Percentiles rank a stretch among this genome's conserved stretches.
These are phyloP conservation scores for Symbiodinium natans DNA, from an alignment of 73 alveolate species.

Conservation along the genomic window DNA sequence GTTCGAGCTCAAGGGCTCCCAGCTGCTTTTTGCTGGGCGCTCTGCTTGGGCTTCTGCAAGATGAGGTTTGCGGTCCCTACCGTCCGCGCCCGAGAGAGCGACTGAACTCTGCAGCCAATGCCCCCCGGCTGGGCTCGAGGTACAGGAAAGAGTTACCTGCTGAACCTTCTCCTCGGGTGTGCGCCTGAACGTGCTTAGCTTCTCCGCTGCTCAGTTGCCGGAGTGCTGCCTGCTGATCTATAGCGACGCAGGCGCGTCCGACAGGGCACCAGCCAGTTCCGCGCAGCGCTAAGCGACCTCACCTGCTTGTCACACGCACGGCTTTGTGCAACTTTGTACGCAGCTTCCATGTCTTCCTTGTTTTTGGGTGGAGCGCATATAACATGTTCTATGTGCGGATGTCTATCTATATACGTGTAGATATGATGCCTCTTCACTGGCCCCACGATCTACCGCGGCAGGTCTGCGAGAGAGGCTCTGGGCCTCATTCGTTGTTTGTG, in stretches of 20 bases:
- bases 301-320: neutral
- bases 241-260: conserved; percentile 25
- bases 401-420: too few species aligned
- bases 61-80: conserved; percentile 87
- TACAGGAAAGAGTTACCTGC: conserved; percentile 91
- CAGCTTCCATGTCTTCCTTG: too few species aligned
- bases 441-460: too few species aligned
- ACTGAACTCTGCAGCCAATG: neutral
- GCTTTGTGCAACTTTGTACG: neutral
- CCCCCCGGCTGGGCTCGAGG: neutral
- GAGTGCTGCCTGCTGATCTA: neutral
- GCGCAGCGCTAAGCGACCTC: neutral
- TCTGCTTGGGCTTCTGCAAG: neutral
- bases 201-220: neutral
- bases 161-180: conserved; percentile 77
- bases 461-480: too few species aligned
- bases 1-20: neutral
- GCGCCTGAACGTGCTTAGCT: neutral
- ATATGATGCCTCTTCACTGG: too few species aligned
- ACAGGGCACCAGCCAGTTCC: conserved; percentile 51
- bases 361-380: too few species aligned
- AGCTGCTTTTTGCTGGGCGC: neutral
- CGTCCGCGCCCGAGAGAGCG: conserved; percentile 1
- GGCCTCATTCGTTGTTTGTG: too few species aligned
- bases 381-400: too few species aligned